Base-by-base conservation (phyloP, 2,329 filamentous ascomycete species). In the Penicillium corylophilum region DNA sequence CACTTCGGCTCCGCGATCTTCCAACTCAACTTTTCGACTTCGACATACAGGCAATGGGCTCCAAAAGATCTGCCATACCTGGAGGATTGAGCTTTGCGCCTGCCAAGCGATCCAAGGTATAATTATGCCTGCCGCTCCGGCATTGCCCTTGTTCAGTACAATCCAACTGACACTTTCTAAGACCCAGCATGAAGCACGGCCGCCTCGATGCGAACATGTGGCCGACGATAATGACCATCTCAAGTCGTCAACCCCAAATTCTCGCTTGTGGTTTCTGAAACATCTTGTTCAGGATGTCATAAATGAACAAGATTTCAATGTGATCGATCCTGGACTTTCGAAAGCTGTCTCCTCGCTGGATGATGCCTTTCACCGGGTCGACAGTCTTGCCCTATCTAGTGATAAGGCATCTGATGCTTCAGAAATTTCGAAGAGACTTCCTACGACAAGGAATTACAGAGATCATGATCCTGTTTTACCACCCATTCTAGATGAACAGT, bases 401-500 rank as follows among this genome's bases (percentile, higher is more conserved):
- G 47, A 4, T 12, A 26, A 29, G 33, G 13, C 33, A 13, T 10
- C 35, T 12, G 18, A 13, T 38, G 4, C 35, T 12, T 38, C 35
- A 12, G 20, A 38, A 5, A 13, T 13, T 12, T 20, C 35, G 18
- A 35, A 33, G 31, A 28, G n/a, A n/a, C 35, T 8, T 38, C 35
- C 26, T 26, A 9, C 18, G 6, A 39, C 50, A 36, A 22, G 15
- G 20, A 36, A 7, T 20, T 20, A 23, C 5, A 22, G 26, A 26
- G 15, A 38, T 13, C 6, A 28, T 31, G 24, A 63, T 5, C 69
- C 71, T 5, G 26, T 46, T 2, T 72, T 90, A 1, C 89, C 88
- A 3, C 66, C 74, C 9, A 81, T 90, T 45, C 64, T 77, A 5
- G 80, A 90, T 56, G 72, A 78, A 0, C 71, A 75, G 20, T 76